Evolutionary conservation across 176 grass and related monocot species (phyloP).

Genomic region (Carex littledalei): DNA sequence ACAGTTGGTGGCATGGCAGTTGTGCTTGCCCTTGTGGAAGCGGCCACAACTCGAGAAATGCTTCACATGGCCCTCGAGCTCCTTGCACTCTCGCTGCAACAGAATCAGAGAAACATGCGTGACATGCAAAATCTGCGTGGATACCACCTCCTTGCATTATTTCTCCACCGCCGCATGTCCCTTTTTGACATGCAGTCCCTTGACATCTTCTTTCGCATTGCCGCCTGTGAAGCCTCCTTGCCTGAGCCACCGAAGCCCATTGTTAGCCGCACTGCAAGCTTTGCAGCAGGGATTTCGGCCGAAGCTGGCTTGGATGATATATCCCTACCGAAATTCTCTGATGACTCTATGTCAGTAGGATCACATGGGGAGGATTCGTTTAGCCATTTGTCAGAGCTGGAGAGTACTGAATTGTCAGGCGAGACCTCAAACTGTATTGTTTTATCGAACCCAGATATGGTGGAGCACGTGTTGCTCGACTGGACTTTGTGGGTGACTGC

Average conservation of each 20-base stretch:
- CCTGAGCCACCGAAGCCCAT: constrained; percentile 69
- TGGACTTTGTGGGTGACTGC: constrained; percentile 98
- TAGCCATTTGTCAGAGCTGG: constrained; percentile 92
- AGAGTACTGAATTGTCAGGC: constrained; percentile 64
- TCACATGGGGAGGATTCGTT: constrained; percentile 95
- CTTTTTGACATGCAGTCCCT: constrained; percentile 97
- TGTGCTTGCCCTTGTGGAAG: constrained; percentile 89
- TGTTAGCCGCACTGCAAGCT: constrained; percentile 61
- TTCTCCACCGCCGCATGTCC: constrained; percentile 79
- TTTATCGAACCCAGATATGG: constrained; percentile 99
- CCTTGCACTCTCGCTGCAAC: constrained; percentile 85
- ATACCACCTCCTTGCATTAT: constrained; percentile 94
- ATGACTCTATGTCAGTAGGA: constrained; percentile 85
- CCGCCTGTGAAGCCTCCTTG: constrained; percentile 96
- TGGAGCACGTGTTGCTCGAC: constrained; percentile 95
- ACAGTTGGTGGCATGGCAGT: constrained; percentile 92
- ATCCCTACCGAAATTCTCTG: constrained; percentile 65
- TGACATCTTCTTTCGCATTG: constrained; percentile 99
- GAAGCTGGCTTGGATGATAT: constrained; percentile 83
- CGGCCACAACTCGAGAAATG: constrained; percentile 89
- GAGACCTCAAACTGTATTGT: constrained; percentile 91
- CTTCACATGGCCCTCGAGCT: constrained; percentile 91
- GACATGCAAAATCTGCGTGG: constrained; percentile 90
- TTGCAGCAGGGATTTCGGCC: constrained; percentile 54
- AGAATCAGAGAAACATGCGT: constrained; percentile 85